Percentiles rank a stretch among this genome's conserved stretches.
Conservation (phyloP, 805 yeast species). For the Ogataea wickerhamii region DNA sequence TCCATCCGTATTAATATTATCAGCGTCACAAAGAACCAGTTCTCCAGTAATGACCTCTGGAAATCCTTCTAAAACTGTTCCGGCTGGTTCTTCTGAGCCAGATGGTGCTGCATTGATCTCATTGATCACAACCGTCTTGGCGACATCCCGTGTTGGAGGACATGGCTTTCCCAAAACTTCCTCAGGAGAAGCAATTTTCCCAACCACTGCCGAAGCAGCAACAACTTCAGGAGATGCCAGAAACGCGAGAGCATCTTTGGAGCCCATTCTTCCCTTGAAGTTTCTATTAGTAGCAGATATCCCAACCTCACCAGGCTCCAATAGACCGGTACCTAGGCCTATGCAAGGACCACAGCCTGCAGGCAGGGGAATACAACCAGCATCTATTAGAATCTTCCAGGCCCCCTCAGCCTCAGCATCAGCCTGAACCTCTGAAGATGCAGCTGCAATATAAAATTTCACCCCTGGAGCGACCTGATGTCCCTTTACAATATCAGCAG, state of each 20-base stretch:
- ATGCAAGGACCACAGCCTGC: conserved; percentile 99
- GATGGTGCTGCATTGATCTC: conserved; percentile 25
- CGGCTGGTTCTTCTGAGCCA: conserved; percentile 41
- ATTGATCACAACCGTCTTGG: conserved; percentile 37
- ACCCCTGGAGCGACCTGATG: conserved; percentile 84
- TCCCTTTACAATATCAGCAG: conserved; percentile 83
- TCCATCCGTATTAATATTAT: conserved; percentile 95
- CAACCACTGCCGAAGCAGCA: conserved; percentile 96
- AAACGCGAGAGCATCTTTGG: conserved; percentile 92
- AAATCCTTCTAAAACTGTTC: conserved; percentile 85
- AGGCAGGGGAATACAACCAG: conserved; percentile 93
- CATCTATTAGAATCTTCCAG: conserved; percentile 84
- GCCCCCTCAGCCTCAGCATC: conserved; percentile 92
- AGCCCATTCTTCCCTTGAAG: conserved; percentile 99
- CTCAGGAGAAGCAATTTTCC: conserved; percentile 89
- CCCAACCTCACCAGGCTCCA: conserved; percentile 96
- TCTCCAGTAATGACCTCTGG: conserved; percentile 90
- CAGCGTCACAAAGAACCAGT: conserved; percentile 92
- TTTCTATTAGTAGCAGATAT: conserved; percentile 98
- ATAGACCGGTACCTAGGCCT: conserved; percentile 91
- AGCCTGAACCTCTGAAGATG: conserved; percentile 86
- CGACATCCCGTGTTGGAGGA: conserved; percentile 47
- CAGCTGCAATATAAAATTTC: conserved; percentile 96
- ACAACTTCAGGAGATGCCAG: conserved; percentile 97
- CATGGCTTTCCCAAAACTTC: conserved; percentile 64